Base-by-base conservation (phyloP, 805 yeast species). In the Tetrapisispora pingtungensis region DNA sequence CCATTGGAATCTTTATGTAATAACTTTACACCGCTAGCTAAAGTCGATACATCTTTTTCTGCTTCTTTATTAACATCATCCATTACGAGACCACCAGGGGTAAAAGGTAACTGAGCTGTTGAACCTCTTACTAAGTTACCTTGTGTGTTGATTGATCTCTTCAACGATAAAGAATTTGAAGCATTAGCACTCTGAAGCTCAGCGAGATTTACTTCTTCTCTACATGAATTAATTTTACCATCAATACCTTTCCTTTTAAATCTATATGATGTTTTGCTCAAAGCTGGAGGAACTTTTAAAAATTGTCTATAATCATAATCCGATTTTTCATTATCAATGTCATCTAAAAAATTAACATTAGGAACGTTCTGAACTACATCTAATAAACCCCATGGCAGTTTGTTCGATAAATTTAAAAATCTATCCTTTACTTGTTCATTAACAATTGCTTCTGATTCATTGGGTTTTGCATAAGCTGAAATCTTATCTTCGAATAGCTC, bases 51-150 rank as follows among this genome's bases (percentile, higher is more conserved):
- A 6, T 47, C 53, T 3, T 22, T 7, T 43, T 14, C 17, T 46
- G 43, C 18, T 45, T 45, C 19, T 35, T 54, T 10, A 22, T 22
- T 22, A 22, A 51, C 58, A 4, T 56, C 43, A 33, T 47, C 54
- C 51, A 65, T 55, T 3, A 65, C 65, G n/a, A 76, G 52, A 2
- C 97, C 97, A 51, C 98, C 97, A 0, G 98, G 98, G 46, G 82
- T 80, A 58, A 93, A 93, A 0, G 98, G 98, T 55, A 90, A 65
- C 54, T 75, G 84, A 17, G 78, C 74, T 0, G 94, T 72, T 3
- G 78, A 70, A 0, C 97, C 97, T 39, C 72, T 68, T 3, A 86
- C 65, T 1, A 80, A 68, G 34, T 78, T 81, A n/a, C 68, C 68
- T 50, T 76, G 77, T 7, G 82, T 71, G 14, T 80, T 77, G 49